Conservation (phyloP, 1,284 basidiomycete species). For the Papiliotrema fonsecae region DNA sequence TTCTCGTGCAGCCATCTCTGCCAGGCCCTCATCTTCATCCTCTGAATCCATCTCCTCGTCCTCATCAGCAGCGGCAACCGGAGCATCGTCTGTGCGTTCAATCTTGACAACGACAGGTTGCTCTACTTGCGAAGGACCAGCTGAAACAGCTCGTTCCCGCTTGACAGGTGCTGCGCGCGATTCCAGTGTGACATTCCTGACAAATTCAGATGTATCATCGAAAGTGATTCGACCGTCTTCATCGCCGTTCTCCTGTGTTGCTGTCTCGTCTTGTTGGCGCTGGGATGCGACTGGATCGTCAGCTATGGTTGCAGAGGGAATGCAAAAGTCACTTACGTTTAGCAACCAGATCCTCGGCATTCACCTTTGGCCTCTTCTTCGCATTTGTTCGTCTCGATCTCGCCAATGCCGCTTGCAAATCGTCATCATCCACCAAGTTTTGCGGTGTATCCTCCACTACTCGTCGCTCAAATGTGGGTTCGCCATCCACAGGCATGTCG, state of each 20-base stretch:
- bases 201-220: conserved; percentile 96
- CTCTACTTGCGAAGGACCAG: conserved; percentile 49
- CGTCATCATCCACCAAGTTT: conserved; percentile 97
- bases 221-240: conserved; percentile 70
- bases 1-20: conserved; percentile 47
- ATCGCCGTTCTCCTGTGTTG: conserved; percentile 57
- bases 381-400: conserved; percentile 76
- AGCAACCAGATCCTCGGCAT: conserved; percentile 77
- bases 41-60: conserved; percentile 61
- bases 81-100: conserved; percentile 44
- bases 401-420: conserved; percentile 88
- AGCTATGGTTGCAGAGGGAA: not conserved
- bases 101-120: conserved; percentile 52
- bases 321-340: conserved; percentile 57
- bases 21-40: conserved; percentile 63
- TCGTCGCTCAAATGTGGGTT: conserved; percentile 47
- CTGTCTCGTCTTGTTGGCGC: conserved; percentile 50
- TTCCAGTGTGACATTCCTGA: conserved; percentile 70
- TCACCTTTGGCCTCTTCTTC: conserved; percentile 68
- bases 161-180: conserved; percentile 40
- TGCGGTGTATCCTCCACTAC: conserved; percentile 60
- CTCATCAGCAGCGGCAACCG: conserved; percentile 50
- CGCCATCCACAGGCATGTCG: conserved; percentile 74
- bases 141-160: conserved; percentile 31
- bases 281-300: conserved; percentile 56